Conservation (phyloP, 208 protist species). For the Trypanosoma vivax region DNA sequence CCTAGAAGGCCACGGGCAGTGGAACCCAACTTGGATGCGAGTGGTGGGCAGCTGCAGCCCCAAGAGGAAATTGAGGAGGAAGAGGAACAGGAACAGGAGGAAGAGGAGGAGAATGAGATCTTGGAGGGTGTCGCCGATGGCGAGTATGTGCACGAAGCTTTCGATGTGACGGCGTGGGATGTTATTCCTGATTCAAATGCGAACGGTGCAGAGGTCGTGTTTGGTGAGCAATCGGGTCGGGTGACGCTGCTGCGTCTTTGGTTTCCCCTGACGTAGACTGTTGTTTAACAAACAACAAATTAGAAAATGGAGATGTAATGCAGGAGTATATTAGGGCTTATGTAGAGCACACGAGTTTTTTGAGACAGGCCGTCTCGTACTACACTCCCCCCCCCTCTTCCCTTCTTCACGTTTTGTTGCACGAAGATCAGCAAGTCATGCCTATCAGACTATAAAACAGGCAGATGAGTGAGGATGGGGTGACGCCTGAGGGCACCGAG, state of each 20-base stretch:
- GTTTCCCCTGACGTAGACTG: slow-evolving; percentile 24
- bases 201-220: slow-evolving; percentile 26
- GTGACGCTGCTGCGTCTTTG: slow-evolving; percentile 53
- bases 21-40: not conserved
- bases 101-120: slow-evolving; percentile 11
- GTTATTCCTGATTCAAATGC: not conserved
- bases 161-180: slow-evolving; percentile 20
- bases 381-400: too few species aligned
- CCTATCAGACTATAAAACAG: too few species aligned
- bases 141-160: slow-evolving; percentile 15
- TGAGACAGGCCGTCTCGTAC: too few species aligned
- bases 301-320: too few species aligned
- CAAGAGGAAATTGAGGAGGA: not conserved
- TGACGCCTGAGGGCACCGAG: too few species aligned
- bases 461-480: too few species aligned
- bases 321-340: too few species aligned
- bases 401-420: too few species aligned
- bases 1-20: not conserved
- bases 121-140: slow-evolving; percentile 22
- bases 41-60: not conserved
- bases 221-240: slow-evolving; percentile 50
- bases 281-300: not conserved
- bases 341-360: too few species aligned
- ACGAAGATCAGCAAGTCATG: too few species aligned
- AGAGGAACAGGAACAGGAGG: not conserved